Percentiles rank a stretch among this genome's conserved stretches.
Conservation (phyloP, 2,329 filamentous ascomycete species). For the Epichloe glyceriae region DNA sequence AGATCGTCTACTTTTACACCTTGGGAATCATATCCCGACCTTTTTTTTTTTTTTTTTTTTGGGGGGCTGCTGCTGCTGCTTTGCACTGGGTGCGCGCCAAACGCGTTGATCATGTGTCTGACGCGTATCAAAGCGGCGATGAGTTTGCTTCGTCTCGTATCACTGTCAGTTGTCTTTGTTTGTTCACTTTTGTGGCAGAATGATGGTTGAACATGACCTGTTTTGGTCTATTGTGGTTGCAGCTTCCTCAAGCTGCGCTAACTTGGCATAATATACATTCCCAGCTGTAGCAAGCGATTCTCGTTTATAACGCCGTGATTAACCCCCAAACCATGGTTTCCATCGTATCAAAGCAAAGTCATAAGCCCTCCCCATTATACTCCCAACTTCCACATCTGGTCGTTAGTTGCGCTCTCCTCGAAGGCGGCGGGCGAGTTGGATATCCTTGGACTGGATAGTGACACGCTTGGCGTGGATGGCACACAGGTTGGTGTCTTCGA, state of each 20-base stretch:
- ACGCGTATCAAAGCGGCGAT: too few species aligned
- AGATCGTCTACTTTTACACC: too few species aligned
- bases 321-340: slow-evolving; percentile 27
- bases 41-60: rapidly evolving
- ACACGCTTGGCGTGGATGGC: slow-evolving; percentile 99
- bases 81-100: too few species aligned
- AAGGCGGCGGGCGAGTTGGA: slow-evolving; percentile 89
- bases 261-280: slow-evolving; percentile 30
- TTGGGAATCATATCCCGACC: too few species aligned
- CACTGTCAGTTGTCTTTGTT: rapidly evolving
- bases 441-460: slow-evolving; percentile 95
- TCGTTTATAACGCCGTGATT: slow-evolving; percentile 34
- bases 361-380: slow-evolving; percentile 20
- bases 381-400: neutral
- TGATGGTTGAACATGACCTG: neutral
- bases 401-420: slow-evolving; percentile 82
- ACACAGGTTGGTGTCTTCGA: slow-evolving; percentile 97
- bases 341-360: slow-evolving; percentile 26
- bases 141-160: too few species aligned
- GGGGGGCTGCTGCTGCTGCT: too few species aligned
- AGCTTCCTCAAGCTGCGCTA: slow-evolving; percentile 12
- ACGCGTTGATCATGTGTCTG: too few species aligned
- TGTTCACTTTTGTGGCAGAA: neutral
- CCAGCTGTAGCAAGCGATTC: slow-evolving; percentile 25
- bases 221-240: slow-evolving; percentile 12